Evolutionary conservation across 371 early-diverging fungal genomes (phyloP).

Genomic region (Smittium mucronatum): DNA sequence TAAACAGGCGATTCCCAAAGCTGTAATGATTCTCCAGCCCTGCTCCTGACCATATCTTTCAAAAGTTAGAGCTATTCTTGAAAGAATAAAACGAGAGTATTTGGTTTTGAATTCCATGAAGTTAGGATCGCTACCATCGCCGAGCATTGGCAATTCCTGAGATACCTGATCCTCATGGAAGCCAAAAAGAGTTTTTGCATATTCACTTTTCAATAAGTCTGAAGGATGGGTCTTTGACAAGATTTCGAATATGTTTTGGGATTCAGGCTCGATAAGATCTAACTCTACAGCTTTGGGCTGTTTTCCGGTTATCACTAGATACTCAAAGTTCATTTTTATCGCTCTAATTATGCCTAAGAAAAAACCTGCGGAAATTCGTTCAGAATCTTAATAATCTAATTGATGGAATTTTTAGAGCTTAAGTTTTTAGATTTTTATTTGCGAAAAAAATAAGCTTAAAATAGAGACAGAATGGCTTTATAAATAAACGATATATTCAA

Average conservation of each 20-base stretch:
- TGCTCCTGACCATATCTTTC: slow-evolving; percentile 1
- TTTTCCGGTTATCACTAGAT: neutral
- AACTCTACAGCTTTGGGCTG: neutral
- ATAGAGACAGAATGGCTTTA: too few species aligned
- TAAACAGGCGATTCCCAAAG: slow-evolving; percentile 27
- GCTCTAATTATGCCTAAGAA: too few species aligned
- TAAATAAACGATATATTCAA: too few species aligned
- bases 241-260: neutral
- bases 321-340: neutral
- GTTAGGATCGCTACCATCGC: too few species aligned
- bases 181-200: neutral
- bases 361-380: too few species aligned
- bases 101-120: too few species aligned
- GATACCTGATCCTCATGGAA: neutral
- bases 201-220: neutral
- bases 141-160: too few species aligned
- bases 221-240: neutral
- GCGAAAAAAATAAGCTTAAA: too few species aligned
- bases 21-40: neutral
- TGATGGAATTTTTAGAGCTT: too few species aligned
- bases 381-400: too few species aligned
- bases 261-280: neutral
- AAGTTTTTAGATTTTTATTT: too few species aligned
- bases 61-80: neutral
- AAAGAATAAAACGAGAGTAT: neutral